A percentile compares a stretch with the other conserved stretches of the same genome.
Conservation (phyloP, 2,329 filamentous ascomycete genomes). For the Botrytis squamosa region DNA sequence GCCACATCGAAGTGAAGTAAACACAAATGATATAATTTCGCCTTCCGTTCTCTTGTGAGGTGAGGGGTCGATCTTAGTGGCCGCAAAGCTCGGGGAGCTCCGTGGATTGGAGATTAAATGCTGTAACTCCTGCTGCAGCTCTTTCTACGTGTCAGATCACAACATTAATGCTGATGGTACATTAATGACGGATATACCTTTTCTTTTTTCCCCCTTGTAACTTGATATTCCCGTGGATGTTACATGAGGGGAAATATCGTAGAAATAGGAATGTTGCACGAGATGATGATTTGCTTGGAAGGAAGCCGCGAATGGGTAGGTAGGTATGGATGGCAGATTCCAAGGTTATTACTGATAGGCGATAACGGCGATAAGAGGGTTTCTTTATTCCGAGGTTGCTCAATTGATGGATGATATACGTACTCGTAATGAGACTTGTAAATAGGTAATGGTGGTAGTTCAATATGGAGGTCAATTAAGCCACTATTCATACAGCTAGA, state of each 20-base stretch:
- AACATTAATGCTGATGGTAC: conserved; percentile 15
- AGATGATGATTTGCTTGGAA: not conserved
- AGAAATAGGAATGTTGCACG: not conserved
- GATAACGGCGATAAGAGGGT: conserved; percentile 11
- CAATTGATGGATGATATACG: not conserved
- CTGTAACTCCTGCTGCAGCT: conserved; percentile 13
- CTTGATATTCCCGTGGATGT: not conserved
- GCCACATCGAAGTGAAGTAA: conserved; percentile 37
- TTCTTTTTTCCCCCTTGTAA: not conserved
- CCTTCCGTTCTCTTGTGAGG: conserved; percentile 17
- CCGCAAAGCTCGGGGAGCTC: conserved; percentile 2
- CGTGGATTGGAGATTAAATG: conserved; percentile 13
- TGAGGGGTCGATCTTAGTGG: conserved; percentile 22
- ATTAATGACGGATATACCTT: not conserved
- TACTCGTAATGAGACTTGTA: not conserved
- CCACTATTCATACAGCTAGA: not conserved
- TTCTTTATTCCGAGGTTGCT: not conserved
- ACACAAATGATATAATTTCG: conserved; percentile 30
- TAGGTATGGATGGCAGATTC: not conserved
- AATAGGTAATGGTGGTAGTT: not conserved
- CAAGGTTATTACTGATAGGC: not conserved
- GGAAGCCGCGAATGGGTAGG: not conserved
- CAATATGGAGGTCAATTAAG: not conserved
- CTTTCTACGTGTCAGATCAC: conserved; percentile 16
- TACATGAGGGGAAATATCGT: conserved; percentile 1